Percentiles rank a stretch among this genome's conserved stretches.
Evolutionary conservation across 805 yeast species (phyloP).

Genomic region (Metschnikowia kunwiensis): DNA sequence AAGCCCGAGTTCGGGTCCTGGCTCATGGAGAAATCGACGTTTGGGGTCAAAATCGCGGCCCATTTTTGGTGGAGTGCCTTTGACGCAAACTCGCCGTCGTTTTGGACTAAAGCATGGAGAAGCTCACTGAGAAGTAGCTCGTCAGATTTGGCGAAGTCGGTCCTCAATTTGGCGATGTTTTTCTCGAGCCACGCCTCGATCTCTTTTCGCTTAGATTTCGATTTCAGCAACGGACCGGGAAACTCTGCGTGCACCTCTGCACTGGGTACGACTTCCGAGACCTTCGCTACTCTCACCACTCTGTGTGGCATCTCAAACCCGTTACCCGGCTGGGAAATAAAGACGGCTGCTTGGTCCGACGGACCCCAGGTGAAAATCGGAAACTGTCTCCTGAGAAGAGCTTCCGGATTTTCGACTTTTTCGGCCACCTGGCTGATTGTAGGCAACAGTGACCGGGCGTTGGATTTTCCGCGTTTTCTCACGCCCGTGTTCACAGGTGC

Average conservation of each 20-base stretch:
- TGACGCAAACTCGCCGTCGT: conserved; percentile 31
- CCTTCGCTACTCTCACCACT: conserved; percentile 34
- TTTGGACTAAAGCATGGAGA: conserved; percentile 24
- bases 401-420: conserved; percentile 48
- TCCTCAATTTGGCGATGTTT: conserved; percentile 19
- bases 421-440: conserved; percentile 6
- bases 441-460: conserved; percentile 8
- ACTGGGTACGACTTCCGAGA: conserved; percentile 21
- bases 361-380: conserved; percentile 69
- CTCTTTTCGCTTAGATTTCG: conserved; percentile 62
- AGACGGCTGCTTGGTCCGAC: conserved; percentile 26
- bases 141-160: conserved; percentile 14
- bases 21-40: conserved; percentile 34
- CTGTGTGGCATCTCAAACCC: conserved; percentile 31
- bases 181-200: conserved; percentile 57
- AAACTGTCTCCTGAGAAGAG: conserved; percentile 59
- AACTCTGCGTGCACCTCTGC: conserved; percentile 36
- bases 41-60: conserved; percentile 43
- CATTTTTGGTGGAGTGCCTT: conserved; percentile 30
- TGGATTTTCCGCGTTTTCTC: conserved; percentile 14
- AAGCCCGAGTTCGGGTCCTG: conserved; percentile 8
- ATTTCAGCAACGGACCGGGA: conserved; percentile 65
- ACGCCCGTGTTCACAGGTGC: not conserved
- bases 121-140: conserved; percentile 34
- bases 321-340: conserved; percentile 26